These are phyloP conservation scores for Trichophyton schoenleinii DNA, from an alignment of 2,329 filamentous ascomycete species.

Conservation along the genomic window DNA sequence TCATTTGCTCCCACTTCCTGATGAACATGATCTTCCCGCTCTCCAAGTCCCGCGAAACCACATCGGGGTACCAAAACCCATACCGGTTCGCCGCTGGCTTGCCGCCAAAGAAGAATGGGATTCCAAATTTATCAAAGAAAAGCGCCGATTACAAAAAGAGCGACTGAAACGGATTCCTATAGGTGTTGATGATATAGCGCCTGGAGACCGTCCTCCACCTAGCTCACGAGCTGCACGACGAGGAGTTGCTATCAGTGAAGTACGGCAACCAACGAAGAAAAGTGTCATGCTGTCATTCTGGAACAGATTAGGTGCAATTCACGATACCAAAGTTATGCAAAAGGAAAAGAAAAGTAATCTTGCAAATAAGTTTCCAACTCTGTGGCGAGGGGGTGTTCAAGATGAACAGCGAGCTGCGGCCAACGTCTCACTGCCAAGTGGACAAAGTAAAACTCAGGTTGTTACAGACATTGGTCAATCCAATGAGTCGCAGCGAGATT, in stretches of 20 bases:
- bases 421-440: background rate
- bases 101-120: conserved; percentile 62
- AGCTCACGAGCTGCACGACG: conserved; percentile 59
- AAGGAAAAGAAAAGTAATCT: conserved; percentile 4
- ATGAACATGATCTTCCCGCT: conserved; percentile 51
- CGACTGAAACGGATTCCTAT: conserved; percentile 58
- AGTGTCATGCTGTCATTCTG: conserved; percentile 71
- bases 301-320: conserved; percentile 78
- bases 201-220: conserved; percentile 67
- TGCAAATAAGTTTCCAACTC: background rate
- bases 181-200: conserved; percentile 58
- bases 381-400: conserved; percentile 5
- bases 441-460: conserved; percentile 9
- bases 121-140: conserved; percentile 54
- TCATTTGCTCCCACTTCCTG: conserved; percentile 54
- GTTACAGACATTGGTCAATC: conserved; percentile 18
- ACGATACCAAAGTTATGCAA: conserved; percentile 61
- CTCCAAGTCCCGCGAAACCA: conserved; percentile 51
- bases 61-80: conserved; percentile 68
- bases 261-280: conserved; percentile 45
- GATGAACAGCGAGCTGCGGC: background rate
- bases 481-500: conserved; percentile 7
- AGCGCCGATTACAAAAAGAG: conserved; percentile 59
- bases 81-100: conserved; percentile 74
- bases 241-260: conserved; percentile 29